Conservation (phyloP, 306 rosid genomes). For the Albizia julibrissin region DNA sequence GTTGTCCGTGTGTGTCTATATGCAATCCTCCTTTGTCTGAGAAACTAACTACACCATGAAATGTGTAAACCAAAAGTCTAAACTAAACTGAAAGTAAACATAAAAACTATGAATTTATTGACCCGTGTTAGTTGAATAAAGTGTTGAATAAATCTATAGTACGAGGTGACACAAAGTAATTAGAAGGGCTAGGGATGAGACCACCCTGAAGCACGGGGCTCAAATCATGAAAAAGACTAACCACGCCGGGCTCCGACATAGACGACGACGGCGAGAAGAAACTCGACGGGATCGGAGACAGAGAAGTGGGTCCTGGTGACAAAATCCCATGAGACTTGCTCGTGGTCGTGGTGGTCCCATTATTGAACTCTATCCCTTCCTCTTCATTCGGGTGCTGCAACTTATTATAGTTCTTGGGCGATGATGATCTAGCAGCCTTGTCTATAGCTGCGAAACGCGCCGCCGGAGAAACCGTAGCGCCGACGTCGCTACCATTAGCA, state of each 20-base stretch:
- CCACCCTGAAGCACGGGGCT: constrained; percentile 62
- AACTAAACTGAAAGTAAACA: background rate
- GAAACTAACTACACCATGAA: constrained; percentile 28
- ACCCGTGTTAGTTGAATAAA: constrained; percentile 45
- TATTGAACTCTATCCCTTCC: constrained; percentile 37
- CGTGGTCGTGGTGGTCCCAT: background rate
- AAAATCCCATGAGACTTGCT: constrained; percentile 65
- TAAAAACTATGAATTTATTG: background rate
- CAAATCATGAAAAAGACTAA: constrained; percentile 63
- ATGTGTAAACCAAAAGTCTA: background rate
- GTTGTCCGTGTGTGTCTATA: background rate
- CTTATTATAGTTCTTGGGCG: constrained; percentile 3
- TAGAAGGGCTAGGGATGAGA: constrained; percentile 67
- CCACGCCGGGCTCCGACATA: constrained; percentile 46
- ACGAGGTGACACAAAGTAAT: constrained; percentile 63
- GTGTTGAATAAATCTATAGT: constrained; percentile 67
- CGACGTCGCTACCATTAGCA: background rate
- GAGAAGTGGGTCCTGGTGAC: constrained; percentile 75
- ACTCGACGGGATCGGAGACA: constrained; percentile 59
- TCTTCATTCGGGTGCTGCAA: constrained; percentile 1
- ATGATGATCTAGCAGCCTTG: constrained; percentile 53
- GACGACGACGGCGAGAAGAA: constrained; percentile 52
- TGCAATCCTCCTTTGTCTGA: background rate
- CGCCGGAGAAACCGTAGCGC: constrained; percentile 47
- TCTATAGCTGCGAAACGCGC: constrained; percentile 57